Evolutionary conservation across 2,329 filamentous ascomycete genomes (phyloP).

Genomic region (Colletotrichum musicola): DNA sequence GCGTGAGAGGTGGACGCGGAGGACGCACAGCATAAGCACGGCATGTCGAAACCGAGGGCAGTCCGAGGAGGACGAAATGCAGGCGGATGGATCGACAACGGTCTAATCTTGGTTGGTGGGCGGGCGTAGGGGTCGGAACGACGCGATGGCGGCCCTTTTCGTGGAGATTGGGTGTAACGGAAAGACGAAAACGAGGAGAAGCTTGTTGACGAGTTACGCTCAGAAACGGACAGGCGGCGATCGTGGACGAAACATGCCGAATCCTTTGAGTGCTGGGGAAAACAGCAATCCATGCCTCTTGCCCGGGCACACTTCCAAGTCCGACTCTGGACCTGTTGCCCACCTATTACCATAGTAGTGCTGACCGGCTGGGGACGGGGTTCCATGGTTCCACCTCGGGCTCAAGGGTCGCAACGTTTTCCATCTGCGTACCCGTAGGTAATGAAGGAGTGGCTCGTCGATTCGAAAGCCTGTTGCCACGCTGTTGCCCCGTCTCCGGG

Average conservation of each 20-base stretch:
- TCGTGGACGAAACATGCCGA: too few relatives aligned
- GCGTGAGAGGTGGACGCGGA: background rate
- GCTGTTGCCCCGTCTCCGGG: background rate
- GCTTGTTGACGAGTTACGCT: too few relatives aligned
- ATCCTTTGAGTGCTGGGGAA: too few relatives aligned
- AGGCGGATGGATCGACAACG: conserved; percentile 11
- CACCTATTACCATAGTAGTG: background rate
- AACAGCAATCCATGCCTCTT: too few relatives aligned
- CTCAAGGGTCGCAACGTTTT: too few relatives aligned
- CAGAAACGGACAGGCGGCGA: too few relatives aligned
- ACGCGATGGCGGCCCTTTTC: too few relatives aligned
- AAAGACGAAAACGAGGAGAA: too few relatives aligned
- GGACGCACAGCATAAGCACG: background rate
- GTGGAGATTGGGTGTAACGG: too few relatives aligned
- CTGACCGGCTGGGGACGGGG: conserved; percentile 12
- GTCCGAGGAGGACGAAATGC: background rate
- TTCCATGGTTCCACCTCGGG: conserved; percentile 1
- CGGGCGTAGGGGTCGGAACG: too few relatives aligned
- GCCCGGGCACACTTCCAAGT: too few relatives aligned
- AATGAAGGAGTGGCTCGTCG: too few relatives aligned
- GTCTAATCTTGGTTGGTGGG: background rate
- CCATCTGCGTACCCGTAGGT: background rate
- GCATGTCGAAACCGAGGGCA: background rate
- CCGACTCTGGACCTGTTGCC: background rate
- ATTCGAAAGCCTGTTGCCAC: background rate